These are phyloP conservation scores for Globisporangium splendens DNA, from an alignment of 352 stramenopile species.

Conservation along the genomic window DNA sequence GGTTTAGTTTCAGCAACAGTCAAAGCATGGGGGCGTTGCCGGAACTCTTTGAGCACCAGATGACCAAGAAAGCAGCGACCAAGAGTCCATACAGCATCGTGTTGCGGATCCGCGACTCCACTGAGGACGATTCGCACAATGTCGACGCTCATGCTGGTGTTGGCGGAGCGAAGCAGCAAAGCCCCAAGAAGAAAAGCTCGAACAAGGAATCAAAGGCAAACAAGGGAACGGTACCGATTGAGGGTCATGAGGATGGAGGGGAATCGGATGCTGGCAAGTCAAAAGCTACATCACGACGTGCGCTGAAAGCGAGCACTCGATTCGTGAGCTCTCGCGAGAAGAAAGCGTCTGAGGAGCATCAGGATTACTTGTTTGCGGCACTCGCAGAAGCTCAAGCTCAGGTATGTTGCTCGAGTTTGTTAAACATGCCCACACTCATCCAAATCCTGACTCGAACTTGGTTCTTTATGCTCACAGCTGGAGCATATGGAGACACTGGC, in stretches of 20 bases:
- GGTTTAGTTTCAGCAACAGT: conserved; percentile 26
- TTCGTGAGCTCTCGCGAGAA: conserved; percentile 59
- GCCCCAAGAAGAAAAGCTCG: conserved; percentile 8
- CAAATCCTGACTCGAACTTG: too few species aligned
- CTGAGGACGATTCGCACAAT: neutral
- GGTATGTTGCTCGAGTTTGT: conserved; percentile 14
- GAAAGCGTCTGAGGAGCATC: conserved; percentile 45
- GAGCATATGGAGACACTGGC: conserved; percentile 50
- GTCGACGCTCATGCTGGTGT: neutral
- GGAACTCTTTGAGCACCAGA: conserved; percentile 37
- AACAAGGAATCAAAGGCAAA: conserved; percentile 24
- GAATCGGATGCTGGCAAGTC: conserved; percentile 3
- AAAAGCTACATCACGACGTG: neutral
- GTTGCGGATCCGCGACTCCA: conserved; percentile 26
- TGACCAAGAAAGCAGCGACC: conserved; percentile 16
- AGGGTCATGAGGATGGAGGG: conserved; percentile 1
- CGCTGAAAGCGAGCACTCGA: conserved; percentile 9
- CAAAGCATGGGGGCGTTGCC: conserved; percentile 39
- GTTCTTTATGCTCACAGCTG: conserved; percentile 18
- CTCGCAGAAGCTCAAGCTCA: conserved; percentile 59
- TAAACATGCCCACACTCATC: too few species aligned
- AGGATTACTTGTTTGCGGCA: conserved; percentile 57
- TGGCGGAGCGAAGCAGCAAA: neutral
- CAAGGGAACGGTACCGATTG: neutral
- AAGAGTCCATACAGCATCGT: conserved; percentile 64